Evolutionary conservation across 2,329 filamentous ascomycete species (phyloP), one percentile per base, ranked within the genome.

Genomic region (Dothistroma septosporum): DNA sequence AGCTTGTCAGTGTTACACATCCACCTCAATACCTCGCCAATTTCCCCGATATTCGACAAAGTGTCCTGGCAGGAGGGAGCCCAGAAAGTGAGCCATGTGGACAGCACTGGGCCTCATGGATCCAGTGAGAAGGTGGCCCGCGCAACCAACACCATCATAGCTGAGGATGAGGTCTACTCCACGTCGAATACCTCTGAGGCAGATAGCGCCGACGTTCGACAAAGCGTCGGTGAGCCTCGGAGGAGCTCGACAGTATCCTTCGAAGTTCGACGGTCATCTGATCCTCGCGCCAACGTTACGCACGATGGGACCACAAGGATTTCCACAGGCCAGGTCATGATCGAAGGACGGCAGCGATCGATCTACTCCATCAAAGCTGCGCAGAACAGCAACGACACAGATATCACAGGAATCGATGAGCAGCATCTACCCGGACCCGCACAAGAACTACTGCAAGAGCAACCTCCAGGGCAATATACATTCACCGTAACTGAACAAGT

Each of bases 341-440:
- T 22, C n/a, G 35, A 55, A n/a, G 32, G 44, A 7, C 53, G 53
- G n/a, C 32, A 55, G 12, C n/a, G 53, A 22, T 55, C 53, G 19
- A 55, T 55, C 32, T 55, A 55, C 44, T 55, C 53, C 19, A 55
- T 55, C 35, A 44, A 55, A 44, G 53, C 53, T 16, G 53, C 53
- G 24, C 53, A 55, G 14, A 22, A 55, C 12, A 55, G 53, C 35
- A 41, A 55, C 32, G 32, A 35, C 22, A 57, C 55, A 14, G 55
- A 48, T n/a, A 57, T 49, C 10, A 46, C 21, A 35, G 46, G 22
- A n/a, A 14, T 47, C 31, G 14, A 57, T 24, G 55, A 57, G 12
- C 14, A 31, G 14, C n/a, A 48, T 16, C 44, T 49, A 1, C 55
- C 47, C 7, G 14, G 16, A 14, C 55, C 55, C 0, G 46, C 37